Percentiles rank a stretch among this genome's conserved stretches.
Evolutionary conservation across 257 asterid species (phyloP).

Genomic region (Primulina tabacum): DNA sequence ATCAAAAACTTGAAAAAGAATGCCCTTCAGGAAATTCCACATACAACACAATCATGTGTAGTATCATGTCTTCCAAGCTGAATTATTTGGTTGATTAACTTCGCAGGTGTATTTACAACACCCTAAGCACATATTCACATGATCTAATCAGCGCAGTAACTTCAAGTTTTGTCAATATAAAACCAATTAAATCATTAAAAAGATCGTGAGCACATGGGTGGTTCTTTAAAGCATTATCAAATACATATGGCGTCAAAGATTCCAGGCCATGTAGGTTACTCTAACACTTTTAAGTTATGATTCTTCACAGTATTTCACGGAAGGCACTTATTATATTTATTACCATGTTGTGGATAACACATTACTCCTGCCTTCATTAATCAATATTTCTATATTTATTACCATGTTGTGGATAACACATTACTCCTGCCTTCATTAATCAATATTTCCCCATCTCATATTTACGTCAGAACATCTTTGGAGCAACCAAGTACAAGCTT

Average conservation of each 20-base stretch:
- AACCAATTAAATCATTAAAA: not conserved
- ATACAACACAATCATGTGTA: not conserved
- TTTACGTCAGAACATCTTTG: not conserved
- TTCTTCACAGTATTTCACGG: too few species aligned
- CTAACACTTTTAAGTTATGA: too few species aligned
- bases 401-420: not conserved
- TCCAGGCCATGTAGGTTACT: too few species aligned
- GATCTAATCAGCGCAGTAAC: not conserved
- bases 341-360: not conserved
- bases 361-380: not conserved
- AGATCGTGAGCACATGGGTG: not conserved
- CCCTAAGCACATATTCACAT: not conserved
- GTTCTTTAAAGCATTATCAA: not conserved
- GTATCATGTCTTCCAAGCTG: not conserved
- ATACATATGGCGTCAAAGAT: too few species aligned
- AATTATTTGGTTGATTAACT: not conserved
- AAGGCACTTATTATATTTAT: too few species aligned
- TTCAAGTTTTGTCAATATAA: conserved; percentile 3
- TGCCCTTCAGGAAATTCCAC: not conserved
- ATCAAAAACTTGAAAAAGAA: too few species aligned
- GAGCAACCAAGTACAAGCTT: not conserved
- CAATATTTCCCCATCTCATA: not conserved
- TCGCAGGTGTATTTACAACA: not conserved
- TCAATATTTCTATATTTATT: too few species aligned
- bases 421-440: not conserved